Percentiles rank a stretch among this genome's conserved stretches.
phyloP scores from a whole-genome alignment of 1,139 yeast species.

The Pichia sp. region DNA sequence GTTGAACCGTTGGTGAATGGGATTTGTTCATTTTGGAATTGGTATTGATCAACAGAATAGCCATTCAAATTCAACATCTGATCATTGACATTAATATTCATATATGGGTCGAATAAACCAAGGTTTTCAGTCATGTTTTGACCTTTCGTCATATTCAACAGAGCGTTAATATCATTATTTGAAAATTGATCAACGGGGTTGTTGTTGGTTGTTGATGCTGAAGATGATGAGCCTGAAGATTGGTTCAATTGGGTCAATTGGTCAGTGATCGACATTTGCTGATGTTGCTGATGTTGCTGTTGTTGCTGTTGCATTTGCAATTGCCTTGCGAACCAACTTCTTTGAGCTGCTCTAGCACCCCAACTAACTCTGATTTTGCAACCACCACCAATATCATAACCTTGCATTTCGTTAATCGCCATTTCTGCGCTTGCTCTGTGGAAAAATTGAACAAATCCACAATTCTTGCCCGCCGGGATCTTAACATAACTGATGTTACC shows the following conservation, averaged over 20 bases:
- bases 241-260: slow-evolving; percentile 9
- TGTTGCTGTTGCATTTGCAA: slow-evolving; percentile 29
- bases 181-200: slow-evolving; percentile 14
- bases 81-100: slow-evolving; percentile 17
- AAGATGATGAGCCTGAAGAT: slow-evolving; percentile 20
- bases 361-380: slow-evolving; percentile 67
- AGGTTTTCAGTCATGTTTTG: slow-evolving; percentile 18
- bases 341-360: slow-evolving; percentile 49
- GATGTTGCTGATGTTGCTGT: slow-evolving; percentile 24
- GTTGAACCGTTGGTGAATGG: slow-evolving; percentile 23
- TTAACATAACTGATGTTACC: slow-evolving; percentile 66
- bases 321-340: slow-evolving; percentile 35
- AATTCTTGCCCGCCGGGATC: slow-evolving; percentile 67
- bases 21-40: slow-evolving; percentile 25
- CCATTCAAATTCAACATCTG: slow-evolving; percentile 15
- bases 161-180: slow-evolving; percentile 15
- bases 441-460: slow-evolving; percentile 69
- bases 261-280: slow-evolving; percentile 6
- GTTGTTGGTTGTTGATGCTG: slow-evolving; percentile 20
- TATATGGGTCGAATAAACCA: slow-evolving; percentile 19
- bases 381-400: slow-evolving; percentile 63
- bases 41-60: slow-evolving; percentile 18
- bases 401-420: slow-evolving; percentile 73
- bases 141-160: slow-evolving; percentile 17
- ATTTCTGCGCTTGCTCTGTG: slow-evolving; percentile 68